Evolutionary conservation across 2,329 filamentous ascomycete genomes (phyloP).

Genomic region (Nemania sp.): DNA sequence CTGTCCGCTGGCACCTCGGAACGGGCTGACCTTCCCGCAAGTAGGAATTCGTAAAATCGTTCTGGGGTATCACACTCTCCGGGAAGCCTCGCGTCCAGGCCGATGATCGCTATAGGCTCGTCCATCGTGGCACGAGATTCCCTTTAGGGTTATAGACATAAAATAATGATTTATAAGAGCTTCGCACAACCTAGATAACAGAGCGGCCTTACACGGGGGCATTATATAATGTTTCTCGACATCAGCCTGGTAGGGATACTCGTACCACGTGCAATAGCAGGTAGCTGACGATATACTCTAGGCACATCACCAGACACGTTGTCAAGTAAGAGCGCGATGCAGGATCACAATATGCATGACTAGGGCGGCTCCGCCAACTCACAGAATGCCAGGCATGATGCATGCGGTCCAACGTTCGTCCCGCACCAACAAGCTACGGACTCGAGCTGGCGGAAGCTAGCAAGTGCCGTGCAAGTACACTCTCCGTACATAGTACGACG

Average conservation of each 20-base stretch:
- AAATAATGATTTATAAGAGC: neutral
- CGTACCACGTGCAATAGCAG: neutral
- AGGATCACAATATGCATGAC: slow-evolving; percentile 5
- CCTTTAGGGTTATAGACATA: neutral
- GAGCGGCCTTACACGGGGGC: neutral
- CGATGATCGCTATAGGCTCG: slow-evolving; percentile 36
- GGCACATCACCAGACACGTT: slow-evolving; percentile 1
- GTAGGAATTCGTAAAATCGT: slow-evolving; percentile 36
- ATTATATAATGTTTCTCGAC: slow-evolving; percentile 5
- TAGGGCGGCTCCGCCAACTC: neutral
- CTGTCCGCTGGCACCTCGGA: slow-evolving; percentile 35
- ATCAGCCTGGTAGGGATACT: neutral
- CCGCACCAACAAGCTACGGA: slow-evolving; percentile 1
- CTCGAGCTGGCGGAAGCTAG: slow-evolving; percentile 6
- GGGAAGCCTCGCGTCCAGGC: slow-evolving; percentile 34
- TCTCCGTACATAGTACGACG: slow-evolving; percentile 19
- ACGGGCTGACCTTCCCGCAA: slow-evolving; percentile 35
- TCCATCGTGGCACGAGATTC: slow-evolving; percentile 9
- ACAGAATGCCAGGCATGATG: slow-evolving; percentile 4
- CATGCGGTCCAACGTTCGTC: slow-evolving; percentile 1
- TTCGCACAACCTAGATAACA: neutral
- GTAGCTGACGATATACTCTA: neutral
- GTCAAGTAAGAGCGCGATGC: neutral
- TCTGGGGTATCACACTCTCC: slow-evolving; percentile 34
- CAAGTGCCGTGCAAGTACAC: slow-evolving; percentile 10